These are phyloP conservation scores for Ammopiptanthus mongolicus DNA, from an alignment of 306 rosid species.

Conservation along the genomic window DNA sequence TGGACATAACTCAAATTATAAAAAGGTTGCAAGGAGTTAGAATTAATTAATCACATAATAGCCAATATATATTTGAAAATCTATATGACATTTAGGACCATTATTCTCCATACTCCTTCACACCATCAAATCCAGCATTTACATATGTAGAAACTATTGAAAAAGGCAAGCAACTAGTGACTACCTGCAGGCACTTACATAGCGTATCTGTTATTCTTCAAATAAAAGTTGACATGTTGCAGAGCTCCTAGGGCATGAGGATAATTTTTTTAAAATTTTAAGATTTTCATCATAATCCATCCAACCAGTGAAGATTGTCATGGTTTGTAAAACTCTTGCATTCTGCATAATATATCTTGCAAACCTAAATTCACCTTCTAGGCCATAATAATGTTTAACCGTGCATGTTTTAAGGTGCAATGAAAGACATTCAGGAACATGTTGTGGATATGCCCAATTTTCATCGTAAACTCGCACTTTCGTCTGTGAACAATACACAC, in stretches of 20 bases:
- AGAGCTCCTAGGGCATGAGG: background rate
- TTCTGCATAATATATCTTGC: constrained; percentile 12
- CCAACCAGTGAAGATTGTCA: background rate
- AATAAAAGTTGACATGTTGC: background rate
- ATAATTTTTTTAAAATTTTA: background rate
- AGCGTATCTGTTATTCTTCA: background rate
- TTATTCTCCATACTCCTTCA: background rate
- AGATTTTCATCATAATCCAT: too few relatives aligned
- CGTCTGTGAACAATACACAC: too few relatives aligned
- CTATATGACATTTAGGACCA: background rate
- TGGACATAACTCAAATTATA: background rate
- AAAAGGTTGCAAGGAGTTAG: background rate
- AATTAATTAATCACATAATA: background rate
- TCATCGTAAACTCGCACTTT: too few relatives aligned
- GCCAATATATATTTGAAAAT: background rate
- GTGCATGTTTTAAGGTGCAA: background rate
- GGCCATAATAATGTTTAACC: background rate
- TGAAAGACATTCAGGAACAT: constrained; percentile 11
- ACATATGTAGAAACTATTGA: background rate
- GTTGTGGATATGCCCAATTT: background rate
- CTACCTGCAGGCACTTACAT: background rate
- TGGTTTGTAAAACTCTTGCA: background rate
- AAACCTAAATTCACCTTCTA: background rate
- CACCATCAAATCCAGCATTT: background rate
- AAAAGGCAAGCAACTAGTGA: background rate